A percentile compares a stretch with the other conserved stretches of the same genome.
These are phyloP conservation scores for Sarocladium kiliense DNA, from an alignment of 2,329 filamentous ascomycete genomes.

Conservation along the genomic window DNA sequence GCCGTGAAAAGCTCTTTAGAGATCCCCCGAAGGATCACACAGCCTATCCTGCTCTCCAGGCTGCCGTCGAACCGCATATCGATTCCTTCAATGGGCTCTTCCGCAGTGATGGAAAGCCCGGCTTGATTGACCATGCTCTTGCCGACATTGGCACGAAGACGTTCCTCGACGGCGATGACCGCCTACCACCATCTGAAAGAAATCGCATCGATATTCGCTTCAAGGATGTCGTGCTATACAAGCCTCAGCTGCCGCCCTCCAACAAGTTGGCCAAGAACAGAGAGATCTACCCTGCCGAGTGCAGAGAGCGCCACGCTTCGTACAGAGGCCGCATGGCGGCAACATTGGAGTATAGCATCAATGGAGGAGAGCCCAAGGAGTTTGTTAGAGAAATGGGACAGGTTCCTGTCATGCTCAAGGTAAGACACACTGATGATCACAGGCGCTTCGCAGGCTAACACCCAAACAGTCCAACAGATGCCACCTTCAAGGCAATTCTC, in stretches of 20 bases:
- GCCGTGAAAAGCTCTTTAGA: constrained; percentile 82
- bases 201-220: constrained; percentile 77
- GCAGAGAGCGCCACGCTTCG: constrained; percentile 85
- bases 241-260: constrained; percentile 68
- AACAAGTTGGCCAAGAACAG: constrained; percentile 84
- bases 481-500: constrained; percentile 81
- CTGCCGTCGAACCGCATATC: constrained; percentile 85
- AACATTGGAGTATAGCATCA: constrained; percentile 79
- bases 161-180: constrained; percentile 77
- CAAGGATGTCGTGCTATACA: constrained; percentile 77
- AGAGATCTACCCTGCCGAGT: constrained; percentile 87
- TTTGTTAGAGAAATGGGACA: constrained; percentile 81
- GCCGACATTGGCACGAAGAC: constrained; percentile 86
- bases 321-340: constrained; percentile 85
- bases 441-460: constrained; percentile 13
- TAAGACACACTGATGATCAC: constrained; percentile 29
- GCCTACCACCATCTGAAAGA: constrained; percentile 50
- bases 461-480: constrained; percentile 71
- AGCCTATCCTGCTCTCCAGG: constrained; percentile 81
- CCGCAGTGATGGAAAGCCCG: constrained; percentile 55
- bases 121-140: constrained; percentile 65
- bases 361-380: constrained; percentile 79
- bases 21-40: constrained; percentile 83
- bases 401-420: constrained; percentile 89
- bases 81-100: constrained; percentile 95